phyloP scores from a whole-genome alignment of 2,329 filamentous ascomycete species.

The Epichloe gansuensis region DNA sequence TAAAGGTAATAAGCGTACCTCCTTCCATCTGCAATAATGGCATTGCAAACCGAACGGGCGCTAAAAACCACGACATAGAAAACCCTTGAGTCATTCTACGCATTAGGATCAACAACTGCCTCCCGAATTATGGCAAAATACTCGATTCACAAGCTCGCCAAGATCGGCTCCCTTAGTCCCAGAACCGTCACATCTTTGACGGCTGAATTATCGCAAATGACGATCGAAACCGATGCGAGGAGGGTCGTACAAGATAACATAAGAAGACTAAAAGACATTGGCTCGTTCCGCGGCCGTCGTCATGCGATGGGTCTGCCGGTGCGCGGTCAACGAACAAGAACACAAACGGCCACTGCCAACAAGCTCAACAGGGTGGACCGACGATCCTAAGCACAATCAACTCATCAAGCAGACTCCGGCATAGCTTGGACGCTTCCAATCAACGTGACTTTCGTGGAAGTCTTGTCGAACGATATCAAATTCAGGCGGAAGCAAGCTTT shows the following conservation, averaged over 20 bases:
- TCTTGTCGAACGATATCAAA: too few relatives aligned
- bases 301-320: constrained; percentile 91
- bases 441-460: background rate
- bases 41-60: background rate
- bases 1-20: constrained; percentile 48
- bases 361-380: constrained; percentile 48
- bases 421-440: background rate
- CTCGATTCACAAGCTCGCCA: constrained; percentile 74
- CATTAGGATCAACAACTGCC: constrained; percentile 60
- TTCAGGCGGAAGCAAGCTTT: background rate
- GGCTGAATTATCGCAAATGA: constrained; percentile 80
- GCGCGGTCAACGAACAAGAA: constrained; percentile 78
- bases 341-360: constrained; percentile 50
- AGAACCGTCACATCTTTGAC: constrained; percentile 73
- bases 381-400: constrained; percentile 11
- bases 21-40: background rate
- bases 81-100: constrained; percentile 77
- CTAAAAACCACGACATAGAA: constrained; percentile 31
- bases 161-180: constrained; percentile 60
- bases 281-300: constrained; percentile 73
- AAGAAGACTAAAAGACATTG: constrained; percentile 75
- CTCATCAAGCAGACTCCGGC: background rate
- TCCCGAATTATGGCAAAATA: constrained; percentile 74
- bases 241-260: constrained; percentile 77
- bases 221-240: constrained; percentile 79